Base-by-base conservation (phyloP, 371 early-diverging fungal species). In the Nematocida ausubeli region DNA sequence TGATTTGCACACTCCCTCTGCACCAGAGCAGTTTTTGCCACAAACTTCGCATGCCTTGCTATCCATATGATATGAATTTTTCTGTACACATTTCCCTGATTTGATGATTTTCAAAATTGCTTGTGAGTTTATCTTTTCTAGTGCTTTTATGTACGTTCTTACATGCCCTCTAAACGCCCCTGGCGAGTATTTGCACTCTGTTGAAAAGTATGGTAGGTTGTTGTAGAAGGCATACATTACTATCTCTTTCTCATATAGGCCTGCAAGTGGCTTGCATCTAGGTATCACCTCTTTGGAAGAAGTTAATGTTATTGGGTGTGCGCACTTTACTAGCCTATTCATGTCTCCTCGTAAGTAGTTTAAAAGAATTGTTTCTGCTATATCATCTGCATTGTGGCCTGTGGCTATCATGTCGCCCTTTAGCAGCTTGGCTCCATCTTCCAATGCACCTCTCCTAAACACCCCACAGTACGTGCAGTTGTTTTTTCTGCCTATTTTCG, bases 381-480 rank as follows among this genome's bases (percentile, higher is more conserved):
- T 92, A 88, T 98, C 99, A 86, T 98, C 99, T 2, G 99, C 98
- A 88, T 98, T 98, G 82, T 98, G 99, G 3, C 99, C 99, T 0
- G 97, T 97, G 4, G 95, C 94, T 81, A 98, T 94, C 83, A 93
- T 95, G 82, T 94, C 90, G 0, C 92, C 93, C 22, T 90, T 89
- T 47, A 95, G 87, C 89, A 92, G 88, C 62, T 89, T 89, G 7
- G 96, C 93, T 6, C 97, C 98, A 58, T 95, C 89, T 81, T 98
- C 98, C 67, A 98, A 86, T 30, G 97, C 97, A 84, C 96, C 95
- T 49, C 99, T 88, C 72, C 99, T 90, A 84, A 98, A 97, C 22
- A 95, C 95, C 52, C 99, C 99, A 83, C 99, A 98, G 82, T 94
- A 96, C 14, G 97, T 97, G 88, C 99, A 98, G 85, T 96, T 97